phyloP scores from a whole-genome alignment of 257 asterid genomes.

The Cinchona pubescens region DNA sequence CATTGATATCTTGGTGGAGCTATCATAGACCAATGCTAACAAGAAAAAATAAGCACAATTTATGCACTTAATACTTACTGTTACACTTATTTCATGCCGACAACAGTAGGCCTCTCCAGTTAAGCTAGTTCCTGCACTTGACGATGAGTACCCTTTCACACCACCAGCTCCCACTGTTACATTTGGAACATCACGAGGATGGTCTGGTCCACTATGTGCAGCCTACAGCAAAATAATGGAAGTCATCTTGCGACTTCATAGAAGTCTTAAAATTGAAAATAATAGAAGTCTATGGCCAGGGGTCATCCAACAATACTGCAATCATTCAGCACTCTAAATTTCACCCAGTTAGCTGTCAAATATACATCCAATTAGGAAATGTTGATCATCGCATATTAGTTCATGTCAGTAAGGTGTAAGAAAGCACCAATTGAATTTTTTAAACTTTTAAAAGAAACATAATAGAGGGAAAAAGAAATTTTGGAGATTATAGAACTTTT shows the following conservation, averaged over 20 bases:
- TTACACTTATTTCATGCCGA: slow-evolving; percentile 76
- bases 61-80: slow-evolving; percentile 45
- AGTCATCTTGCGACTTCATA: neutral
- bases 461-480: neutral
- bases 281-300: neutral
- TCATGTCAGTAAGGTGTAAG: neutral
- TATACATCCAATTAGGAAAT: neutral
- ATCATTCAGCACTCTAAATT: neutral
- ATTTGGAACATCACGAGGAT: slow-evolving; percentile 29
- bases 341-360: neutral
- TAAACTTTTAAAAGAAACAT: neutral
- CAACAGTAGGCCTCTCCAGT: slow-evolving; percentile 68
- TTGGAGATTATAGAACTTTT: neutral
- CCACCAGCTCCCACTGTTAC: slow-evolving; percentile 23
- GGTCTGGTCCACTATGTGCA: slow-evolving; percentile 39
- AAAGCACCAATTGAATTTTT: neutral
- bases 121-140: slow-evolving; percentile 40
- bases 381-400: neutral
- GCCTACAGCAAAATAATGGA: slow-evolving; percentile 35
- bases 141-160: slow-evolving; percentile 35
- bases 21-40: neutral
- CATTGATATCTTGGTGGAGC: neutral
- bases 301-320: no score
- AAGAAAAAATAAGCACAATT: neutral
- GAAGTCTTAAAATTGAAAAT: neutral